Evolutionary conservation across 345 rosid species (phyloP), one percentile per base, ranked within the genome.

Genomic region (Ceriops zippeliana): DNA sequence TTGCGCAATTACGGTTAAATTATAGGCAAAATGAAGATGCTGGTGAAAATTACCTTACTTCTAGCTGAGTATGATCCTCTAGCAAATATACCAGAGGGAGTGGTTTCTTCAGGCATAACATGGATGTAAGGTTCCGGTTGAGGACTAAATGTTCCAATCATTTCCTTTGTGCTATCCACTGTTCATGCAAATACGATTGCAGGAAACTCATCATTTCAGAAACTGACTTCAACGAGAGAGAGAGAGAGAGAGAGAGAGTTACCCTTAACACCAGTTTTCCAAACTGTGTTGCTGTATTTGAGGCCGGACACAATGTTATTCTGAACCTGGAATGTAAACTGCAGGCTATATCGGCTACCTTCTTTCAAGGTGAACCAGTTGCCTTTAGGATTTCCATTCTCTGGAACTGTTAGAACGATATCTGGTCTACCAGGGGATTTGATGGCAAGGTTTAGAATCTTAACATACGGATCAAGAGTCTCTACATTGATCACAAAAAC

Each of bases 71-170:
- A 93, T 2, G 86, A 79, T 69, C 98, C 98, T 83, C 96, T 84
- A 66, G 95, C 95, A 56, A 90, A 90, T 0, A 90, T 79, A 46
- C 96, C 98, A 73, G 98, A 93, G 1, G 98, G 98, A 3, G 92
- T 91, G 1, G 86, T 86, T 54, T 93, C 98, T 80, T 93, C 91
- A 11, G 87, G 89, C 82, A 93, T 81, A 71, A 80, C 83, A 64
- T 87, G 90, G 4, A 80, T 85, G 79, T 90, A 93, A 27, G 95
- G 77, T 59, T 91, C 98, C 37, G 86, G 79, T 80, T 93, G 96
- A 35, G 98, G 98, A 78, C 98, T 88, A 70, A 89, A 89, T 15
- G 98, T 93, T 69, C 98, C 98, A 2, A 93, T 75, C 98, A 91
- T 93, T 81, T 86, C 89, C 79, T 92, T 92, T 2, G 87, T 52